Evolutionary conservation across 2,329 filamentous ascomycete genomes (phyloP).

Genomic region (Daldinia sp.): DNA sequence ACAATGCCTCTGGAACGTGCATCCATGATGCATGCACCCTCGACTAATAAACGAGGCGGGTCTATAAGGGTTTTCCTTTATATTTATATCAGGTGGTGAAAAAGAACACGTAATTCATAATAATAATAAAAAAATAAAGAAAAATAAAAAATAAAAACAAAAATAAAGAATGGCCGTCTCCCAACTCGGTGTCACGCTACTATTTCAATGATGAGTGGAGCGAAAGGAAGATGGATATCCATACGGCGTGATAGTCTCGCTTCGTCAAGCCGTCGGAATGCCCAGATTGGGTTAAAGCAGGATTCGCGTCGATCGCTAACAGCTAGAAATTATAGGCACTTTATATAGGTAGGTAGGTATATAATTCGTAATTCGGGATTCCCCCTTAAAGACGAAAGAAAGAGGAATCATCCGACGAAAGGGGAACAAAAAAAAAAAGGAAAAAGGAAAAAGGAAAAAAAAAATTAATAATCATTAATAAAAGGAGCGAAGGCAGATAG

Average conservation of each 20-base stretch:
- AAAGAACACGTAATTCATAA: not conserved
- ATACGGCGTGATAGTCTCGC: not conserved
- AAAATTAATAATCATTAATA: not conserved
- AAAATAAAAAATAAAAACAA: too few species aligned
- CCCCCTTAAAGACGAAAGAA: not conserved
- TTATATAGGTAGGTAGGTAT: not conserved
- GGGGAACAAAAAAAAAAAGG: too few species aligned
- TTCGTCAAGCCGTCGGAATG: slow-evolving; percentile 2
- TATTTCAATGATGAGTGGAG: not conserved
- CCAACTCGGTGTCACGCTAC: not conserved
- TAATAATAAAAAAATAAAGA: not conserved
- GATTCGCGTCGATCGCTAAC: not conserved
- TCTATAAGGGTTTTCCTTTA: not conserved
- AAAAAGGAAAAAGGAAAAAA: too few species aligned
- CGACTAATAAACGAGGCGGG: not conserved
- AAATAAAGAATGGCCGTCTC: not conserved
- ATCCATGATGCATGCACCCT: slow-evolving; percentile 38
- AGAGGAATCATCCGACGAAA: not conserved
- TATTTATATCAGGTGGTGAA: not conserved
- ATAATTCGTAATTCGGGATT: not conserved
- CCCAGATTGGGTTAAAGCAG: slow-evolving; percentile 1
- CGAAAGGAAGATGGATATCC: not conserved
- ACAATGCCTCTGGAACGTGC: slow-evolving; percentile 69
- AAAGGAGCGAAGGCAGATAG: not conserved
- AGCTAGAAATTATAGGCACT: not conserved